Base-by-base conservation (phyloP, 192 early-diverging fungal genomes). In the Podila horticola region DNA sequence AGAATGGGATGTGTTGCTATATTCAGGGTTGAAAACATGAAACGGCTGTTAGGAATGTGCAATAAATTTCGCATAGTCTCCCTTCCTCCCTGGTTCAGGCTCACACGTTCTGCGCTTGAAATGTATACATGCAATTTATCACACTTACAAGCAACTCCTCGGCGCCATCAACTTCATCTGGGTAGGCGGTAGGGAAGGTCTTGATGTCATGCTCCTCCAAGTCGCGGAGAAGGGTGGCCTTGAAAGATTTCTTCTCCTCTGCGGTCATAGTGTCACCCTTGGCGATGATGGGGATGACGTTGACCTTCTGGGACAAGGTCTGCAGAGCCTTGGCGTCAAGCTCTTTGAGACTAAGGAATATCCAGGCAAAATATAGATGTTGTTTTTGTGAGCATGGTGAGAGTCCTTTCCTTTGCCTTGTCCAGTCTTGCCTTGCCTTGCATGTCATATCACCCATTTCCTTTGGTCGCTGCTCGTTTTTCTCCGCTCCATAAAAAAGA, bases 281-380 rank as follows among this genome's bases (percentile, higher is more conserved):
- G 58, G 92, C 92, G 82, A 96, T 94, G 60, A 95, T 85, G 26
- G 95, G 95, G 34, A 96, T 92, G 61, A 96, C 89, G 71, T 95
- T 96, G 64, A 93, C 92, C 72, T 90, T 92, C 5, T 85, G 82
- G 68, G 90, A 91, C 61, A 96, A 67, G 45, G 87, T 84, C 75
- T 90, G 87, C 67, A 96, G 85, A 62, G 92, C 88, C 57, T 86
- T 85, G 33, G 88, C 79, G 77, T 95, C 94, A 48, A 88, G 76
- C 64, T 84, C 84, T 62, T 87, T 90, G 45, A 90, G 60, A 28
- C 85, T 87, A 74, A 19, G 28, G 26, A 33, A 65, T 62, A 11
- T 13, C 17, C 28, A 68, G 26, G 29, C 19, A 29, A 28, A 31
- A 22, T 24, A 29, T 45, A 55, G 52, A 55, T 24, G 24, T 55